phyloP scores from a whole-genome alignment of 768 basidiomycete genomes.

The Termitomyces sp. region DNA sequence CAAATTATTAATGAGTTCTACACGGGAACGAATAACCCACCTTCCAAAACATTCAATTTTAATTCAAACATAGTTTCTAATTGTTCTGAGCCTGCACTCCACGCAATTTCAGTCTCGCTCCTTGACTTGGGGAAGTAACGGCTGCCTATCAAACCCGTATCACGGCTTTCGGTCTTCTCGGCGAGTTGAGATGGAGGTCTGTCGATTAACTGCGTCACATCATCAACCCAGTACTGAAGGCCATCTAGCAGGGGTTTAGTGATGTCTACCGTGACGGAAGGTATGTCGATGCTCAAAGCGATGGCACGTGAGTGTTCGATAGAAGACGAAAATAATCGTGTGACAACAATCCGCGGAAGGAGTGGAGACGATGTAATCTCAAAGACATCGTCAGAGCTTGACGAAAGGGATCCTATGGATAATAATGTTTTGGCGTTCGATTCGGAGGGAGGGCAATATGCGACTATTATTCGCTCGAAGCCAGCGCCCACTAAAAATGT shows the following conservation, averaged over 20 bases:
- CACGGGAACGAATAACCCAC: slow-evolving; percentile 19
- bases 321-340: slow-evolving; percentile 18
- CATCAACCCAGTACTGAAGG: slow-evolving; percentile 87
- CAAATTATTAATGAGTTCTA: background rate
- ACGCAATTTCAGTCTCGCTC: slow-evolving; percentile 35
- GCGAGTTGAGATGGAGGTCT: slow-evolving; percentile 26
- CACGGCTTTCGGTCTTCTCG: slow-evolving; percentile 36
- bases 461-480: slow-evolving; percentile 42
- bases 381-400: slow-evolving; percentile 13
- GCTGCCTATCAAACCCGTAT: slow-evolving; percentile 73
- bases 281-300: slow-evolving; percentile 40
- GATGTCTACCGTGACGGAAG: slow-evolving; percentile 56
- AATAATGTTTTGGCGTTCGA: slow-evolving; percentile 38
- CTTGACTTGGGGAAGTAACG: slow-evolving; percentile 64
- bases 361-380: slow-evolving; percentile 17
- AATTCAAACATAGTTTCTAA: slow-evolving; percentile 49
- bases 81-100: slow-evolving; percentile 20
- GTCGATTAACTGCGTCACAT: slow-evolving; percentile 69
- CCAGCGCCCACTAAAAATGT: slow-evolving; percentile 31
- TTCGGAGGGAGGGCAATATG: slow-evolving; percentile 38
- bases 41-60: slow-evolving; percentile 38
- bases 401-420: slow-evolving; percentile 41
- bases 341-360: slow-evolving; percentile 30
- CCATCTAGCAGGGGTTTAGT: slow-evolving; percentile 67
- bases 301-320: slow-evolving; percentile 14